A percentile compares a stretch with the other conserved stretches of the same genome.
Evolutionary conservation across 495 filamentous ascomycete species (phyloP).

Genomic region (Aspergillus incahuasiensis): DNA sequence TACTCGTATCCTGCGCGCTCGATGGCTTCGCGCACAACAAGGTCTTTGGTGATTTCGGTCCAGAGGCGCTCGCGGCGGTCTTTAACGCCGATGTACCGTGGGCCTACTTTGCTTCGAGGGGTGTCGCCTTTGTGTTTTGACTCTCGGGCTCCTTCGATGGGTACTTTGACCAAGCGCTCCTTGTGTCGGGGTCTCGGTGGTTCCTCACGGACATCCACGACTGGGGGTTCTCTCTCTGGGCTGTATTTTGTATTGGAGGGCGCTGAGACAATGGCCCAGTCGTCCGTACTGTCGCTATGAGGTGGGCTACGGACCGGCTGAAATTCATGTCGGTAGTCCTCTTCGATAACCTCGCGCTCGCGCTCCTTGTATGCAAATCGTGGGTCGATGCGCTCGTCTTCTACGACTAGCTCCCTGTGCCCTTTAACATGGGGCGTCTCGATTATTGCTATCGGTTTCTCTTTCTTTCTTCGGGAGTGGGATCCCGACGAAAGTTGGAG

Average conservation of each 20-base stretch:
- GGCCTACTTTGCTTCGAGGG: constrained; percentile 32
- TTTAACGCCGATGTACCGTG: constrained; percentile 37
- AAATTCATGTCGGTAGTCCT: constrained; percentile 9
- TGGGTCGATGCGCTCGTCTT: background rate
- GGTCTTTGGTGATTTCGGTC: constrained; percentile 95
- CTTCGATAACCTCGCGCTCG: constrained; percentile 16
- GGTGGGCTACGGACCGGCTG: background rate
- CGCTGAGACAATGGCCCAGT: constrained; percentile 17
- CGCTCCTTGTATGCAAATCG: constrained; percentile 5
- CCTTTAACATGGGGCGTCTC: constrained; percentile 7
- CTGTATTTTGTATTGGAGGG: background rate
- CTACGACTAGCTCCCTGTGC: constrained; percentile 10
- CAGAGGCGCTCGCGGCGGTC: constrained; percentile 64
- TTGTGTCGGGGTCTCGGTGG: constrained; percentile 1
- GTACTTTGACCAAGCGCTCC: constrained; percentile 11
- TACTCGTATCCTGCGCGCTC: constrained; percentile 80
- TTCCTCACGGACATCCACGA: background rate
- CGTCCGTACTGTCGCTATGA: constrained; percentile 5
- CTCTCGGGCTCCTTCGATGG: constrained; percentile 5
- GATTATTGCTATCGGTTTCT: constrained; percentile 5
- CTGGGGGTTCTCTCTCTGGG: constrained; percentile 1
- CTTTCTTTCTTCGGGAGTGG: constrained; percentile 11
- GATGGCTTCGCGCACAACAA: constrained; percentile 85
- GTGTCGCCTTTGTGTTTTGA: constrained; percentile 20
- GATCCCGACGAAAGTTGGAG: constrained; percentile 3